A percentile compares a stretch with the other conserved stretches of the same genome.
Conservation (phyloP, 1,284 basidiomycete genomes). For the Moniliophthora roreri region DNA sequence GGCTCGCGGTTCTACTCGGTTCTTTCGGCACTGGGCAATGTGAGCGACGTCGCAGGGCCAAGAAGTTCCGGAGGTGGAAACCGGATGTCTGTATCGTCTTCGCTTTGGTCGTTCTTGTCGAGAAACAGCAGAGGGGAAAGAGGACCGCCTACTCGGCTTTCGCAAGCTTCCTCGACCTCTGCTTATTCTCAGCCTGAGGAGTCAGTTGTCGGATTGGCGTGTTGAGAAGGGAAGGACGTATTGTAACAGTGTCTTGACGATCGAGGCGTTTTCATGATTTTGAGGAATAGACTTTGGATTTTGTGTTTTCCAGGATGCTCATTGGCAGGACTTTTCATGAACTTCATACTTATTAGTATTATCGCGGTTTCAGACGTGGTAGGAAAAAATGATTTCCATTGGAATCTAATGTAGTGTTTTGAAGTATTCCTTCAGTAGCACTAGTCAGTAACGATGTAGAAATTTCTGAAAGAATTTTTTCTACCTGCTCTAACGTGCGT, state of each 20-base stretch:
- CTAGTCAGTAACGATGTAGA: constrained; percentile 3
- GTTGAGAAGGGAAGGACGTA: constrained; percentile 16
- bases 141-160: constrained; percentile 10
- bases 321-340: background rate
- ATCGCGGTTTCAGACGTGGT: background rate
- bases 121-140: constrained; percentile 12
- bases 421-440: constrained; percentile 47
- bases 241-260: background rate
- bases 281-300: too few species aligned
- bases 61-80: constrained; percentile 16
- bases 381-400: background rate
- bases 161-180: constrained; percentile 23
- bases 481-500: constrained; percentile 60
- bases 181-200: constrained; percentile 22
- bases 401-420: constrained; percentile 46
- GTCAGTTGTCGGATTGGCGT: constrained; percentile 23
- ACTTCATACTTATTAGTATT: constrained; percentile 2
- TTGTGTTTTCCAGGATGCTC: background rate
- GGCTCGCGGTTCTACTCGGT: constrained; percentile 31
- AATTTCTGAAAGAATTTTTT: constrained; percentile 6
- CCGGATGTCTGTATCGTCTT: constrained; percentile 22
- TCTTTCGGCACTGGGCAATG: constrained; percentile 30
- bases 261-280: too few species aligned
- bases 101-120: constrained; percentile 20
- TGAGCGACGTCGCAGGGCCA: constrained; percentile 14